These are phyloP conservation scores for Mycocentrospora acerina DNA, from an alignment of 2,329 filamentous ascomycete species.

Conservation along the genomic window DNA sequence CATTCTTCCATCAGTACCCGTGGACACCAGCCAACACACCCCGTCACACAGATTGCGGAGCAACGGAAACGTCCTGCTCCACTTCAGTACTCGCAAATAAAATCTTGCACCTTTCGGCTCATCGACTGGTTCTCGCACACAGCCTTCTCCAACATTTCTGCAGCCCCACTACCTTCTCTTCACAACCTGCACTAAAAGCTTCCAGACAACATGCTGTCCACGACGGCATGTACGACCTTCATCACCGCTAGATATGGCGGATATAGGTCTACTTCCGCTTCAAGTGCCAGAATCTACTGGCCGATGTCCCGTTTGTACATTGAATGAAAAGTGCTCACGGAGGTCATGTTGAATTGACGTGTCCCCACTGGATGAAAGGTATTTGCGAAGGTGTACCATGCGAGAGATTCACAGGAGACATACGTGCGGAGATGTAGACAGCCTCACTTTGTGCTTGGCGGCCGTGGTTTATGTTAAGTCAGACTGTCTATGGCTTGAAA, in stretches of 20 bases:
- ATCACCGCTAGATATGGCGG: slow-evolving; percentile 6
- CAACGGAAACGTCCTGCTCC: too few relatives aligned
- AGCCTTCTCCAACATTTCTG: not conserved
- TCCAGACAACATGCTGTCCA: not conserved
- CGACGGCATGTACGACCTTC: not conserved
- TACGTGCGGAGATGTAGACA: too few relatives aligned
- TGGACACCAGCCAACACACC: slow-evolving; percentile 5
- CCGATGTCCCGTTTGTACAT: not conserved
- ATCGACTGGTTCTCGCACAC: slow-evolving; percentile 1
- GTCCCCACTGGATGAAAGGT: not conserved
- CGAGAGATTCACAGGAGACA: too few relatives aligned
- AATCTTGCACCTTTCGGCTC: not conserved
- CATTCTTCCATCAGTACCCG: too few relatives aligned
- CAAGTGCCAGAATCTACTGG: not conserved
- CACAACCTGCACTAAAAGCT: not conserved
- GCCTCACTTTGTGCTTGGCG: too few relatives aligned
- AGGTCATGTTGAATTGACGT: not conserved
- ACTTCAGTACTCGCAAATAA: not conserved
- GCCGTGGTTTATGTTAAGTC: too few relatives aligned
- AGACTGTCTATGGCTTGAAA: too few relatives aligned
- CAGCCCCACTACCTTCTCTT: not conserved
- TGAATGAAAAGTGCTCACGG: not conserved
- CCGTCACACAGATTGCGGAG: slow-evolving; percentile 2
- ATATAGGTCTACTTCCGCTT: not conserved
- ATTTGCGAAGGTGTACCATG: too few relatives aligned